Evolutionary conservation across 2,329 filamentous ascomycete genomes (phyloP), one percentile per base, ranked within the genome.

Genomic region (Neobulgaria alba): DNA sequence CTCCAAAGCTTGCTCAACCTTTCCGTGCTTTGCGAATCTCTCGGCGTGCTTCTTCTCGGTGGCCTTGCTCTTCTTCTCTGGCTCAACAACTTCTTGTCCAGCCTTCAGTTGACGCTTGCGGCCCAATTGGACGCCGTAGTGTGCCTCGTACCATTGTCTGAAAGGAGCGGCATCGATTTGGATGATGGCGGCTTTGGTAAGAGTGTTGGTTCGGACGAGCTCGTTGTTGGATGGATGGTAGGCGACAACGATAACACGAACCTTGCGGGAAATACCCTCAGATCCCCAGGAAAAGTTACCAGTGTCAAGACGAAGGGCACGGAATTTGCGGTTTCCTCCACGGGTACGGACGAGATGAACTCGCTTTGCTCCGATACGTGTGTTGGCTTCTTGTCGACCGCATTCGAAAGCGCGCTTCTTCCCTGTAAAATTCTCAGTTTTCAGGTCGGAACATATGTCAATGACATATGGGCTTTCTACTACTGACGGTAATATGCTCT

Each of bases 161-260:
- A 98, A 98, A 59, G 92, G 92, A 53, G 92, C 87, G 62, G 93
- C 92, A 71, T 98, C 92, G 72, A 98, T 76, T 79, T 98, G 92
- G 68, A 98, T 86, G 64, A 98, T 86, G 73, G 92, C 92, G 66
- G 87, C 87, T 76, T 89, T 93, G 79, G 92, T 98, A 68, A 98
- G 80, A 75, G 92, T 96, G 84, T 98, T 98, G 72, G 92, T 98
- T 67, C 92, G 92, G 77, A 98, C 89, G 61, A 98, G 81, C 77
- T 98, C 92, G 87, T 98, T 98, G 89, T 98, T 98, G 69, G 90
- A 95, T 52, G 92, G 93, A 75, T 98, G 93, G 85, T 88, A 98
- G 67, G 82, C 84, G 73, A 98, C 93, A 63, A 77, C 88, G 69
- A 98, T 95, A 69, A 98, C 85, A 77, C 93, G 92, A 72, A 86